Conservation (phyloP, 805 yeast species). For the Starmera pachycereana region DNA sequence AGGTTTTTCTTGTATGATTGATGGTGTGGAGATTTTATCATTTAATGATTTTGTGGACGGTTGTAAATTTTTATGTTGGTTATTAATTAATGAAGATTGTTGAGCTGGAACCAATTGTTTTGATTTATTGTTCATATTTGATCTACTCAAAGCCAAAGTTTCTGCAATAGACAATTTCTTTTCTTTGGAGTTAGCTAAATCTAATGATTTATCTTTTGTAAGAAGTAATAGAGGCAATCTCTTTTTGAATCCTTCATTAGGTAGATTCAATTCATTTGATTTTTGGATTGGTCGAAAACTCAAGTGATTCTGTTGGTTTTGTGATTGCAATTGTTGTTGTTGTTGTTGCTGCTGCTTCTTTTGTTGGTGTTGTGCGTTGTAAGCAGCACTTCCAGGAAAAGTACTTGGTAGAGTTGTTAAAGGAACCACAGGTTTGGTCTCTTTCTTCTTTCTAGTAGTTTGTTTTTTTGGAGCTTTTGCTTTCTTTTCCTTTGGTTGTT, state of each 20-base stretch:
- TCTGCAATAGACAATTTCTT: slow-evolving; percentile 43
- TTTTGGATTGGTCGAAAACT: slow-evolving; percentile 2
- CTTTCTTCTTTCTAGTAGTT: slow-evolving; percentile 16
- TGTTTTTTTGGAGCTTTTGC: slow-evolving; percentile 19
- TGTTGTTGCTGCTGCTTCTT: slow-evolving; percentile 9
- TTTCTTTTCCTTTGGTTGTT: slow-evolving; percentile 17
- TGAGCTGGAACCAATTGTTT: slow-evolving; percentile 13
- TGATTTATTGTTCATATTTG: slow-evolving; percentile 27
- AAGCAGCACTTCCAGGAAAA: background rate
- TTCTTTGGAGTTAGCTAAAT: slow-evolving; percentile 14
- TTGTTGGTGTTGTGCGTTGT: slow-evolving; percentile 12
- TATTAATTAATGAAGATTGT: too few species aligned
- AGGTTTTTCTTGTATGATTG: background rate
- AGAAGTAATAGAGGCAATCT: slow-evolving; percentile 13
- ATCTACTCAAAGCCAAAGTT: slow-evolving; percentile 44
- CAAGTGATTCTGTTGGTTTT: slow-evolving; percentile 5
- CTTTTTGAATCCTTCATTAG: slow-evolving; percentile 9
- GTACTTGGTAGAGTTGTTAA: background rate
- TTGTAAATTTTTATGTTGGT: too few species aligned
- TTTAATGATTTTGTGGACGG: background rate
- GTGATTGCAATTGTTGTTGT: slow-evolving; percentile 10
- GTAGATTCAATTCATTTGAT: background rate
- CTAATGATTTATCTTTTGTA: slow-evolving; percentile 18
- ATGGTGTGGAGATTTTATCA: background rate
- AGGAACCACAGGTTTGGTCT: slow-evolving; percentile 1